Base-by-base conservation (phyloP, 2,329 filamentous ascomycete genomes). In the Drechslera avenae region DNA sequence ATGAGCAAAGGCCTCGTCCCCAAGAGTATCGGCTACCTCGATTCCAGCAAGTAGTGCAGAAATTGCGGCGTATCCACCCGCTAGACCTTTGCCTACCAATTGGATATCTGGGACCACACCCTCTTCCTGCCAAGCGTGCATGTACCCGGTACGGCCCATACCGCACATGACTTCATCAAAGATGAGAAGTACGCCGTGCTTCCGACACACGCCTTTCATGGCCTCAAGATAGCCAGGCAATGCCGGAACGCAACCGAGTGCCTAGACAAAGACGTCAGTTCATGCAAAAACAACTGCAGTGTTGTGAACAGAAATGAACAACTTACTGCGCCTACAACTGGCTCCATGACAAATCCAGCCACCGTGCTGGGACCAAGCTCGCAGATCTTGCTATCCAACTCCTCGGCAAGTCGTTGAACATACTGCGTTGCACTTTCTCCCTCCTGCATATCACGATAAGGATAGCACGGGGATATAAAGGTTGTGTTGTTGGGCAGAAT, bases 151-250 rank as follows among this genome's bases (percentile, higher is more conserved):
- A 1, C 85, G 75, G 1, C 86, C 85, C 70, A 82, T 81, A 2
- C 86, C 86, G 39, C 83, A 86, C 87, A 91, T 90, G 36, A 91
- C 80, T 66, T 93, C 90, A 63, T 94, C 90, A 0, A 93, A 74
- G 37, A 93, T 86, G n/a, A 94, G 77, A 0, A 94, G 80, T 0
- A 86, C 84, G 0, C 87, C 89, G 63, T 93, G 79, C 53, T 83
- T 83, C 44, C 87, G 81, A 67, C 90, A 94, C 1, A 94, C 76
- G 2, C 76, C 75, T 62, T 82, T 82, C 72, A 93, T 83, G 0
- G 86, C 87, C 42, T 78, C 74, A 41, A 92, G 84, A 59, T 94
- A 94, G 0, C 88, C 88, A 0, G 78, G 75, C 0, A 86, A 79
- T 0, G 86, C 77, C 1, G 86, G 81, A 0, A 90, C 84, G 61